A percentile compares a stretch with the other conserved stretches of the same genome.
Conservation (phyloP, 2,329 filamentous ascomycete species). For the Cordyceps militaris region DNA sequence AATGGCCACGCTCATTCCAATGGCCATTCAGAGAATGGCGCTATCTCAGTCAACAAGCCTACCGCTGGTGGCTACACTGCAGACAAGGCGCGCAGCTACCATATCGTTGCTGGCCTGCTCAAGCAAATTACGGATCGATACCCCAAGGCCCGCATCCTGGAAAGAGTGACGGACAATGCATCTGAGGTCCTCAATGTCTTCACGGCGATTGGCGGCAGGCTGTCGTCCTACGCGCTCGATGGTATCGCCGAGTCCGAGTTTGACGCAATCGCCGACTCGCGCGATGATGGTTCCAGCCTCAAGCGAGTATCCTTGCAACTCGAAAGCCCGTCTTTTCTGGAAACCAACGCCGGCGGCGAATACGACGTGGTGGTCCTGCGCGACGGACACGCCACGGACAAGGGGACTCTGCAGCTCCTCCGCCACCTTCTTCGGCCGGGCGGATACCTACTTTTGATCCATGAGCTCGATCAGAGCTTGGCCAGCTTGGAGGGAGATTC, state of each 20-base stretch:
- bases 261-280: not conserved
- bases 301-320: not conserved
- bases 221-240: not conserved
- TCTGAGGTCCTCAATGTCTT: not conserved
- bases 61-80: too few relatives aligned
- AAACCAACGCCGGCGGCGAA: not conserved
- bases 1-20: not conserved
- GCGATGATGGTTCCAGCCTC: not conserved
- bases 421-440: not conserved
- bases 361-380: not conserved
- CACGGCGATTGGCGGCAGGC: not conserved
- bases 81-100: not conserved
- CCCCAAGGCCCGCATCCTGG: not conserved
- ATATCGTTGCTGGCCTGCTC: not conserved
- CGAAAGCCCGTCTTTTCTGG: not conserved
- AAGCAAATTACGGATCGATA: conserved; percentile 11
- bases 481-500: too few relatives aligned
- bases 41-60: not conserved
- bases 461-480: not conserved
- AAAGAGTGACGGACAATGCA: not conserved
- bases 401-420: not conserved
- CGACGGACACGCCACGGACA: not conserved
- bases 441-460: not conserved
- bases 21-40: not conserved
- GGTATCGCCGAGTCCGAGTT: not conserved